phyloP scores from a whole-genome alignment of 2,329 filamentous ascomycete genomes.

The Boeremia exigua region DNA sequence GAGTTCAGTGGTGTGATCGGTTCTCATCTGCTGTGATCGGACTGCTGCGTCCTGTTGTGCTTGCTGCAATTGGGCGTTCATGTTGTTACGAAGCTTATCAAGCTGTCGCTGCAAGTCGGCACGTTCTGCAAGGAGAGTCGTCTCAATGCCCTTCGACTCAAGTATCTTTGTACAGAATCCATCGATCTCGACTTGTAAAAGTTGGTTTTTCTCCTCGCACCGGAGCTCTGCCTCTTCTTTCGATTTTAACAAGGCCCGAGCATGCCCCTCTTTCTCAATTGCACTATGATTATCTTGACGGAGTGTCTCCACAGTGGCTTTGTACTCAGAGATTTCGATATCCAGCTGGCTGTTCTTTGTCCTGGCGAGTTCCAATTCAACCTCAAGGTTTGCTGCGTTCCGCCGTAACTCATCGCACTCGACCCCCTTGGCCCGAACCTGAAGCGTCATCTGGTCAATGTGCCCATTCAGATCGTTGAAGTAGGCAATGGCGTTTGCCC shows the following conservation, averaged over 20 bases:
- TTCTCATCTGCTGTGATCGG: background rate
- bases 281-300: constrained; percentile 17
- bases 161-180: constrained; percentile 12
- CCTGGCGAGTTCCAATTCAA: constrained; percentile 8
- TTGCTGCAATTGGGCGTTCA: constrained; percentile 13
- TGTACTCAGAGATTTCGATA: constrained; percentile 15
- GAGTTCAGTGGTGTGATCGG: constrained; percentile 4
- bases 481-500: constrained; percentile 4
- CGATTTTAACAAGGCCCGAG: background rate
- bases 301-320: constrained; percentile 15
- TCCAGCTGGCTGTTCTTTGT: constrained; percentile 3
- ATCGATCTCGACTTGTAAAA: constrained; percentile 18
- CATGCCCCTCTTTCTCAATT: background rate
- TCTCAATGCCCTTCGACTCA: constrained; percentile 15
- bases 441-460: constrained; percentile 10
- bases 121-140: constrained; percentile 10
- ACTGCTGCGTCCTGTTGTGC: background rate
- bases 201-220: constrained; percentile 21
- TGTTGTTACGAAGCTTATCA: constrained; percentile 12
- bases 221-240: background rate
- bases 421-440: constrained; percentile 5
- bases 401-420: constrained; percentile 9
- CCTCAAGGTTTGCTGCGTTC: constrained; percentile 1
- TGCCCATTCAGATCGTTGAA: constrained; percentile 16
- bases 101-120: constrained; percentile 18